Percentiles rank a stretch among this genome's conserved stretches.
phyloP scores from a whole-genome alignment of 176 grass and related monocot species.

The Olyra latifolia region DNA sequence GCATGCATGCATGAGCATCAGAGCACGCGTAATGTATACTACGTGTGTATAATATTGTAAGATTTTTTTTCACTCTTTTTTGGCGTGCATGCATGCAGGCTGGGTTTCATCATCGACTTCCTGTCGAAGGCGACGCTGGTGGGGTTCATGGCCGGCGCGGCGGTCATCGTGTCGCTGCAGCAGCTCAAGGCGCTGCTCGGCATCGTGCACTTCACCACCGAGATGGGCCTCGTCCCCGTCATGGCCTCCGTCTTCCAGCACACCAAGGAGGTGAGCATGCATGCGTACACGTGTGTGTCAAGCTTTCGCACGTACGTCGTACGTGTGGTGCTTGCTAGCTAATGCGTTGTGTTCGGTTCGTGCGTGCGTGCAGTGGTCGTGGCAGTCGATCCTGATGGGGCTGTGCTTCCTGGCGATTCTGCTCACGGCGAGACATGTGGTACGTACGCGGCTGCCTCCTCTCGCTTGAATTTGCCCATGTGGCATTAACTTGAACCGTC shows the following conservation, averaged over 20 bases:
- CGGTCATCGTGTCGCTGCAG: slow-evolving; percentile 90
- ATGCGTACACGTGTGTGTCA: not conserved
- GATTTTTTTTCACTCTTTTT: too few relatives aligned
- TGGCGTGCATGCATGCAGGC: too few relatives aligned
- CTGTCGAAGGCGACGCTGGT: slow-evolving; percentile 92
- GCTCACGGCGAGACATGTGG: slow-evolving; percentile 65
- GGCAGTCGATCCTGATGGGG: slow-evolving; percentile 91
- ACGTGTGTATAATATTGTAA: not conserved
- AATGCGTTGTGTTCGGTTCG: not conserved
- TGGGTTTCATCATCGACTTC: slow-evolving; percentile 93
- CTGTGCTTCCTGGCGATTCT: slow-evolving; percentile 64
- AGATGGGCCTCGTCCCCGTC: slow-evolving; percentile 87
- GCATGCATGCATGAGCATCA: not conserved
- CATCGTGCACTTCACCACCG: slow-evolving; percentile 86
- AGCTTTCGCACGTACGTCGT: not conserved
- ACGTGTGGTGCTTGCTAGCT: not conserved
- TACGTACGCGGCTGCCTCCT: slow-evolving; percentile 31
- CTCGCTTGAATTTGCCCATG: not conserved
- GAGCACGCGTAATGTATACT: too few relatives aligned
- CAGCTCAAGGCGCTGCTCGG: slow-evolving; percentile 88
- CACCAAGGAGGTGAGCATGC: slow-evolving; percentile 45
- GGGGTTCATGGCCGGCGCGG: slow-evolving; percentile 96
- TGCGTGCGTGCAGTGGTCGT: slow-evolving; percentile 79
- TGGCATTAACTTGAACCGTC: not conserved
- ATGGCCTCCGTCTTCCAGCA: slow-evolving; percentile 83